Evolutionary conservation across 345 rosid species (phyloP), one percentile per base, ranked within the genome.

Genomic region (Lepidium africanum): DNA sequence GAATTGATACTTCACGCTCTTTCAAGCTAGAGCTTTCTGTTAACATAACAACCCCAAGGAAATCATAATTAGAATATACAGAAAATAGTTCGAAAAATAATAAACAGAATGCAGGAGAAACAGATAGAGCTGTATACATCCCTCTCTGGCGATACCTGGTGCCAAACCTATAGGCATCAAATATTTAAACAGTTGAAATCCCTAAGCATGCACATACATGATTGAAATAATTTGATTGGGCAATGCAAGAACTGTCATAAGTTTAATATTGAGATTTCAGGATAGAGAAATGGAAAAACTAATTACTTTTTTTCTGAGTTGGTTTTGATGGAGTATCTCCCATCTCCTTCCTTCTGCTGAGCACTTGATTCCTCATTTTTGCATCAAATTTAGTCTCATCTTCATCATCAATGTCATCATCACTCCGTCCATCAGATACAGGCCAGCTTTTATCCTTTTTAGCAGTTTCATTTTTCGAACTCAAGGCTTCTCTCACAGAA

Each of bases 371-470:
- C 55, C 93, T 89, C 97, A 94, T 94, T 76, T 83, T 80, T 52
- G 85, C 85, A 84, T 94, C 96, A 85, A 94, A 94, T 70, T 60
- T 81, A 58, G 78, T 83, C 60, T 91, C 97, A 63, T 89, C 87
- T 14, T 76, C 87, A 19, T 76, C 81, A 15, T 76, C 77, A 59
- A 82, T 83, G 19, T 77, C 81, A 58, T 69, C 77, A 58, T 76
- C 74, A 54, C 55, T 41, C 49, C 23, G 42, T 17, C 63, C 74
- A 61, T 42, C 63, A 47, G 79, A 63, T 64, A 63, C 63, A 77
- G 78, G 76, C 76, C 76, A 78, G 55, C 77, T 78, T 23, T 54
- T 53, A 69, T 81, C 86, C 75, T 83, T 85, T 55, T 60, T 66
- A 25, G 52, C 67, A 45, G 49, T 82, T 60, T 84, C 90, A 68